Conservation (phyloP, 306 rosid genomes). For the Citrullus colocynthis region DNA sequence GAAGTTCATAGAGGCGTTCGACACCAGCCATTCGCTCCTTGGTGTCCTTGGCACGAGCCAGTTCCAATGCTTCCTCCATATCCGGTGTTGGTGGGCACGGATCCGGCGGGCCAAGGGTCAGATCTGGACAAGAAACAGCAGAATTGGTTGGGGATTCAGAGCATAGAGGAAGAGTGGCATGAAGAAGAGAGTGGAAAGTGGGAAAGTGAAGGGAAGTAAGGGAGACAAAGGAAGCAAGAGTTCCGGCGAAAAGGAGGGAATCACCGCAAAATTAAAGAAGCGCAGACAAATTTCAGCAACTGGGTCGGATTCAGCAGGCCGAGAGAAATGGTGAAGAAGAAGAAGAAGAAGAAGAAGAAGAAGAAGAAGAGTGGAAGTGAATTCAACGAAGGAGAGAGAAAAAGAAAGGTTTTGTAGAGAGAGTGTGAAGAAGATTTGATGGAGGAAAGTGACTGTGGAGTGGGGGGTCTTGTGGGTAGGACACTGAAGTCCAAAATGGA, state of each 20-base stretch:
- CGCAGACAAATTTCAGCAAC: neutral
- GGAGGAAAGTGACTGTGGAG: slow-evolving; percentile 10
- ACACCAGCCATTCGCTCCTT: slow-evolving; percentile 99
- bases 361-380: neutral
- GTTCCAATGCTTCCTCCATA: slow-evolving; percentile 97
- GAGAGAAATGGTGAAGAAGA: neutral
- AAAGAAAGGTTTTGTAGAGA: neutral
- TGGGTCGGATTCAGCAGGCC: neutral
- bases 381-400: neutral
- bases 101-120: slow-evolving; percentile 26
- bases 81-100: slow-evolving; percentile 10
- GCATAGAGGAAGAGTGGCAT: slow-evolving; percentile 6
- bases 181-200: neutral
- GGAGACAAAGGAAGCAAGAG: neutral
- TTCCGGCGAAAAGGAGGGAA: neutral
- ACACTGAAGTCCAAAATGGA: neutral
- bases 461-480: neutral
- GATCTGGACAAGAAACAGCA: slow-evolving; percentile 26
- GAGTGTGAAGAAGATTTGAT: slow-evolving; percentile 1
- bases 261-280: neutral
- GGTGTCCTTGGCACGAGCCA: slow-evolving; percentile 91
- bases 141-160: slow-evolving; percentile 4
- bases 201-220: neutral
- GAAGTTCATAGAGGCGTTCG: slow-evolving; percentile 78
- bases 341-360: neutral